These are phyloP conservation scores for Suhomyces panamericanus DNA, from an alignment of 1,139 yeast genomes.

Conservation along the genomic window DNA sequence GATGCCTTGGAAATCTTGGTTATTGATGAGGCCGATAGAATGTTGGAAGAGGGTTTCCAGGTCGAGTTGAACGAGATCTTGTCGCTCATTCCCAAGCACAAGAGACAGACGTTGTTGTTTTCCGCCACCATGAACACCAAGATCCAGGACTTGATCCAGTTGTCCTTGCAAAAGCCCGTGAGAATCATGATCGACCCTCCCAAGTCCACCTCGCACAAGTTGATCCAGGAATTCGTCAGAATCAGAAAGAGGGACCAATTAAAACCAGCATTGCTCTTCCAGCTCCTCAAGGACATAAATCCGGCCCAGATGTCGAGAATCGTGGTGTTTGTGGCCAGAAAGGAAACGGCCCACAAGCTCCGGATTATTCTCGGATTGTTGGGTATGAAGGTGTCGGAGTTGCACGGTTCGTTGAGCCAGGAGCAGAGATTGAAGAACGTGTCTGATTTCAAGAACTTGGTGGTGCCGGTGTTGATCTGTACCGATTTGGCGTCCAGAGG, in stretches of 20 bases:
- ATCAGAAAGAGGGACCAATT: conserved; percentile 84
- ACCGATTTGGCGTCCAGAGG: conserved; percentile 99
- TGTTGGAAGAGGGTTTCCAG: conserved; percentile 98
- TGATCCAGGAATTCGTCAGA: conserved; percentile 91
- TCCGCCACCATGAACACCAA: conserved; percentile 98
- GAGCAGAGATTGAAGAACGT: conserved; percentile 91
- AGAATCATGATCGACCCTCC: conserved; percentile 97
- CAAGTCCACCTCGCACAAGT: conserved; percentile 82
- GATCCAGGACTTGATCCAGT: conserved; percentile 81
- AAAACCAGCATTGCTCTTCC: conserved; percentile 79
- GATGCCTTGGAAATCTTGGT: conserved; percentile 90
- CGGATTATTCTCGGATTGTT: conserved; percentile 82
- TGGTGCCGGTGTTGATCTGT: conserved; percentile 86
- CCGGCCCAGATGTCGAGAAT: conserved; percentile 63
- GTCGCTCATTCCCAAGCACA: conserved; percentile 74
- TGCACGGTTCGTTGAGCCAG: conserved; percentile 92
- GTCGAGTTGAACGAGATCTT: conserved; percentile 89
- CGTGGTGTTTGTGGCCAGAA: conserved; percentile 88
- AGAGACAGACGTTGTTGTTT: conserved; percentile 89
- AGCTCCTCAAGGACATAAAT: conserved; percentile 67
- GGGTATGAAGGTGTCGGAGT: conserved; percentile 86
- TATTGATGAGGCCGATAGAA: conserved; percentile 97
- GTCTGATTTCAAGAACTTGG: conserved; percentile 74
- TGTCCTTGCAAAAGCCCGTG: conserved; percentile 86
- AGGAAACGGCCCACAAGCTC: conserved; percentile 84